Base-by-base conservation (phyloP, 345 rosid genomes). In the Citrus sp. region DNA sequence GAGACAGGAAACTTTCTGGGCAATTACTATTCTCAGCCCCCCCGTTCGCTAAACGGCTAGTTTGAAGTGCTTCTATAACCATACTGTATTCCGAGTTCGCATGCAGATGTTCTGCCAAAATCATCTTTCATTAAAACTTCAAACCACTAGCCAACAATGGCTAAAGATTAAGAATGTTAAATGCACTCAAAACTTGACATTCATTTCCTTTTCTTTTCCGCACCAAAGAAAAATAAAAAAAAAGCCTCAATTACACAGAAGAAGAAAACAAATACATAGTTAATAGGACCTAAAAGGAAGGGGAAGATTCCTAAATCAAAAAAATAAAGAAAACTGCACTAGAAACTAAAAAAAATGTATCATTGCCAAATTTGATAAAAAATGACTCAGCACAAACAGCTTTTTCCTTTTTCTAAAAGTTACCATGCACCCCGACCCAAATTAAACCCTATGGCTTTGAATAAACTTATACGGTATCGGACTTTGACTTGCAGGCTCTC, bases 21-120 rank as follows among this genome's bases (percentile, higher is more conserved):
- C 68, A 80, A 73, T 49, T 56, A 34, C 77, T 80, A 74, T 78
- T 89, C 80, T 84, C 85, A 76, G 83, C 76, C 73, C 84, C 90
- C 76, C 88, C 87, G 79, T 82, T 87, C 7, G 79, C 74, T 7
- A 82, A 25, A 72, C 81, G 66, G 61, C 70, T 86, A 65, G 76
- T 74, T 60, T 77, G 84, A 65, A 86, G 78, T 40, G 90, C 75
- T 83, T 90, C 91, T 38, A 85, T 87, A 81, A 85, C 92, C 98
- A 94, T 91, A 70, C 67, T 78, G 79, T 51, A 30, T 58, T 77
- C 78, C 79, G 25, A 66, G 18, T 49, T 80, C 34, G 35, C 56
- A 82, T 62, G 70, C 72, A 75, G 18, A 71, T 37, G 71, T 77
- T 81, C 82, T 72, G 78, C 78, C 78, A 73, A 76, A 66, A 75